Evolutionary conservation across 1,284 basidiomycete genomes (phyloP).

Genomic region (Trichosporon inkin): DNA sequence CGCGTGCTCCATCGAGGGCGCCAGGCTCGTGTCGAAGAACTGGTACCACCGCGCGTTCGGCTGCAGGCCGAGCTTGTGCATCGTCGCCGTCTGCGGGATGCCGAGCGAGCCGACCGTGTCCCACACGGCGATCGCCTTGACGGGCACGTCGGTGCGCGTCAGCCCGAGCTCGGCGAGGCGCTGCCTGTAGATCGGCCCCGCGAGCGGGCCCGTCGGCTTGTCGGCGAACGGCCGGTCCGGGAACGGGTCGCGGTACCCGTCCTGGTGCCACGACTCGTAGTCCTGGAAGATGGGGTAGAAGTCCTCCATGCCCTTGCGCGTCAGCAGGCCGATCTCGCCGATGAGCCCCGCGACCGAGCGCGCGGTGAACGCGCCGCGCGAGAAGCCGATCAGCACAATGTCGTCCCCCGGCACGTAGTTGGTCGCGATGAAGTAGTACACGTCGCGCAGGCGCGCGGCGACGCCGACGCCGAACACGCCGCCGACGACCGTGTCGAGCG

Average conservation of each 20-base stretch:
- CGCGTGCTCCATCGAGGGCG: background rate
- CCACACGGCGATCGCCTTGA: conserved; percentile 5
- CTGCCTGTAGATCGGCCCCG: background rate
- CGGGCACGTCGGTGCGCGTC: background rate
- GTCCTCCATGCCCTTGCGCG: conserved; percentile 7
- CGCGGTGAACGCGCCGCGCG: conserved; percentile 10
- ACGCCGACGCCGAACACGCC: conserved; percentile 5
- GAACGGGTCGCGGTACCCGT: conserved; percentile 1
- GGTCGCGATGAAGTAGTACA: conserved; percentile 4
- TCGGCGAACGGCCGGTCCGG: background rate
- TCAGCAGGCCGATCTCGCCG: conserved; percentile 5
- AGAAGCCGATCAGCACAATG: conserved; percentile 6
- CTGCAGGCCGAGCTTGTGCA: conserved; percentile 1
- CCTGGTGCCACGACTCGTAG: conserved; percentile 2
- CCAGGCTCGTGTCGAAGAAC: conserved; percentile 9
- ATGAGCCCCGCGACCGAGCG: conserved; percentile 6
- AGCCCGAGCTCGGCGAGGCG: background rate
- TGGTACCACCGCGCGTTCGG: conserved; percentile 3
- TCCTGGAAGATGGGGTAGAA: conserved; percentile 13
- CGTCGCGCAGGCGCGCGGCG: conserved; percentile 7
- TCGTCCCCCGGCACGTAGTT: conserved; percentile 8
- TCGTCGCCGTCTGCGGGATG: conserved; percentile 6
- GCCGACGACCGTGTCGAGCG: background rate
- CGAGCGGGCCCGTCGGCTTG: background rate
- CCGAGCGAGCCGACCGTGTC: conserved; percentile 9